phyloP scores from a whole-genome alignment of 2,329 filamentous ascomycete species.

The Pestalotiopsis fici region DNA sequence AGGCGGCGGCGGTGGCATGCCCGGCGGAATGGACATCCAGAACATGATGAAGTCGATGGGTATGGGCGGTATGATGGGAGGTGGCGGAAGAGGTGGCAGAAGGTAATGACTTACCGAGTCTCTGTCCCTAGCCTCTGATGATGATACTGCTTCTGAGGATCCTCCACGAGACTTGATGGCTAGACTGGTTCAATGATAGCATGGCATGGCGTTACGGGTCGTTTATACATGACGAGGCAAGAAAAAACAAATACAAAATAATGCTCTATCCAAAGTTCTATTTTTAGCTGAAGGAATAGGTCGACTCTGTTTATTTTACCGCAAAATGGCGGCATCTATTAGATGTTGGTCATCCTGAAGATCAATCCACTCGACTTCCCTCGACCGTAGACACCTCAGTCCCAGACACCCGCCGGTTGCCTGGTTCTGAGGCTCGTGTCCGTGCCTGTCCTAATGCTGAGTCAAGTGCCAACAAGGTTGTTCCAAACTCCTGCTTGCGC shows the following conservation, averaged over 20 bases:
- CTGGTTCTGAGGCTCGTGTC: no score
- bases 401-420: no score
- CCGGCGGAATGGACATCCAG: constrained; percentile 74
- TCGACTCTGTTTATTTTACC: no score
- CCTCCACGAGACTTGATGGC: neutral
- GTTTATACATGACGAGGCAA: neutral
- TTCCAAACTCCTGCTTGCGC: neutral
- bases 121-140: neutral
- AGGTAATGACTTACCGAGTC: constrained; percentile 15
- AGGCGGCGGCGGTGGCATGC: constrained; percentile 69
- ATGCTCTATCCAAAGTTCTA: neutral
- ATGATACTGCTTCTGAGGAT: neutral
- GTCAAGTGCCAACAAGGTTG: no score
- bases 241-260: neutral
- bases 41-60: constrained; percentile 78
- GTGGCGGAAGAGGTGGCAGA: constrained; percentile 32
- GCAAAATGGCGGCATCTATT: no score
- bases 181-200: constrained; percentile 12
- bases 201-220: constrained; percentile 25
- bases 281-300: no score
- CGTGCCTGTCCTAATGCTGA: no score
- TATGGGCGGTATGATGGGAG: constrained; percentile 58
- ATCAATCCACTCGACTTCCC: no score
- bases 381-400: no score
- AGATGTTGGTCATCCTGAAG: no score